Percentiles rank a stretch among this genome's conserved stretches.
phyloP scores from a whole-genome alignment of 2,329 filamentous ascomycete genomes.

The Epichloe baconii region DNA sequence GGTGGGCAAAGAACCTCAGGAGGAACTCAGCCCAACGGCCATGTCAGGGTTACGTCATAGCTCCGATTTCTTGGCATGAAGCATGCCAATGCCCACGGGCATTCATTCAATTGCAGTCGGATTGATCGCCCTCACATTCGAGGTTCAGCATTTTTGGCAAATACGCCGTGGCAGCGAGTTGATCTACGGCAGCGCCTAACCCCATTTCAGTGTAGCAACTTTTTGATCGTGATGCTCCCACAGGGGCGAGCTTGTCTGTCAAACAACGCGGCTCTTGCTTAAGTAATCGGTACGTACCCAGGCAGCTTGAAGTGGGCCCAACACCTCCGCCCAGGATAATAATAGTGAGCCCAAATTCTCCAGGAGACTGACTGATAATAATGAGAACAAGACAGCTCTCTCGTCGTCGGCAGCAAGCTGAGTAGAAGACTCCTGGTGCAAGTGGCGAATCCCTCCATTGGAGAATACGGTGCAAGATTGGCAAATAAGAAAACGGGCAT shows the following conservation, averaged over 20 bases:
- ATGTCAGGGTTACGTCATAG: constrained; percentile 2
- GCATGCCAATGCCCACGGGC: not conserved
- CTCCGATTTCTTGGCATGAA: constrained; percentile 1
- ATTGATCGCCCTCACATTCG: no score
- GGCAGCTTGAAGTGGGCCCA: no score
- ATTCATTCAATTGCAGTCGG: not conserved
- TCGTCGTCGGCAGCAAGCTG: not conserved
- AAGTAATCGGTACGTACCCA: no score
- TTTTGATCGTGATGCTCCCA: not conserved
- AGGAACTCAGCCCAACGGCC: no score
- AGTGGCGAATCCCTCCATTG: not conserved
- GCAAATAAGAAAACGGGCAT: no score
- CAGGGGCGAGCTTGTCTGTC: not conserved
- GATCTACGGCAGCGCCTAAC: not conserved
- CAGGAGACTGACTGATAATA: not conserved
- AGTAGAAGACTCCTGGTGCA: not conserved
- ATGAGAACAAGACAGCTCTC: not conserved
- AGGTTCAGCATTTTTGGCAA: no score
- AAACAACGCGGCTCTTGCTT: no score
- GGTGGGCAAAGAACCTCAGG: not conserved
- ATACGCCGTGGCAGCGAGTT: not conserved
- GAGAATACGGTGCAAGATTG: no score
- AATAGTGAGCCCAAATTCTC: not conserved
- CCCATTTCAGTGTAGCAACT: not conserved
- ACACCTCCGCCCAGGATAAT: no score